A percentile compares a stretch with the other conserved stretches of the same genome.
These are phyloP conservation scores for Heteromeles arbutifolia DNA, from an alignment of 306 rosid genomes.

Conservation along the genomic window DNA sequence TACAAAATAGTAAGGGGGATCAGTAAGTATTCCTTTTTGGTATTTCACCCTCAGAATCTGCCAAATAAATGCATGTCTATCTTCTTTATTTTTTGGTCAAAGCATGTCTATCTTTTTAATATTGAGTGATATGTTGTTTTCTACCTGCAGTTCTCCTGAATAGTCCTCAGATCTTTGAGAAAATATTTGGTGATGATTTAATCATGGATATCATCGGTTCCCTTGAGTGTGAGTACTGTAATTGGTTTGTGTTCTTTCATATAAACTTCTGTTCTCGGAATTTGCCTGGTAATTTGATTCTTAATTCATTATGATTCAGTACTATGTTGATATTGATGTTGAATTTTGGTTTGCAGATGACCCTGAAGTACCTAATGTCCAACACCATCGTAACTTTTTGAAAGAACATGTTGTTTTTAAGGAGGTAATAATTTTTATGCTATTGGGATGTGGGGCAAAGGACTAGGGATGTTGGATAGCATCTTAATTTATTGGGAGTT, in stretches of 20 bases:
- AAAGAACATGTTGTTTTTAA: slow-evolving; percentile 87
- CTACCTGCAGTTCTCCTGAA: slow-evolving; percentile 73
- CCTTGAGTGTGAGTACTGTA: slow-evolving; percentile 75
- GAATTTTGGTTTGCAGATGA: slow-evolving; percentile 59
- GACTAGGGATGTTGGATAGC: slow-evolving; percentile 1
- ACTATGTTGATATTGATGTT: background rate
- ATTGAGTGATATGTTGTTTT: background rate
- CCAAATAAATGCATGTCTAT: background rate
- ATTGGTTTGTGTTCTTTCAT: slow-evolving; percentile 1
- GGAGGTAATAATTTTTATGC: slow-evolving; percentile 53
- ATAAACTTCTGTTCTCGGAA: background rate
- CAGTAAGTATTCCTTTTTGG: slow-evolving; percentile 52
- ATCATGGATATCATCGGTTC: slow-evolving; percentile 85
- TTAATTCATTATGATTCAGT: slow-evolving; percentile 9
- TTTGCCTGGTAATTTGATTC: slow-evolving; percentile 1
- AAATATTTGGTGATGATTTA: slow-evolving; percentile 70
- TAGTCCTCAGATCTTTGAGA: slow-evolving; percentile 77
- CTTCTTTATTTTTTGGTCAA: background rate
- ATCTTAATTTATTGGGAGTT: background rate
- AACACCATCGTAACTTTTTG: slow-evolving; percentile 72
- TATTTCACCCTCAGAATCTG: background rate
- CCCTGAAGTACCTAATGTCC: slow-evolving; percentile 62
- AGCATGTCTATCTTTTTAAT: background rate
- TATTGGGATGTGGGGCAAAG: background rate
- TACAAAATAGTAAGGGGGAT: slow-evolving; percentile 88